These are phyloP conservation scores for Pythium rhizo-oryzae DNA, from an alignment of 352 stramenopile genomes.

Conservation along the genomic window DNA sequence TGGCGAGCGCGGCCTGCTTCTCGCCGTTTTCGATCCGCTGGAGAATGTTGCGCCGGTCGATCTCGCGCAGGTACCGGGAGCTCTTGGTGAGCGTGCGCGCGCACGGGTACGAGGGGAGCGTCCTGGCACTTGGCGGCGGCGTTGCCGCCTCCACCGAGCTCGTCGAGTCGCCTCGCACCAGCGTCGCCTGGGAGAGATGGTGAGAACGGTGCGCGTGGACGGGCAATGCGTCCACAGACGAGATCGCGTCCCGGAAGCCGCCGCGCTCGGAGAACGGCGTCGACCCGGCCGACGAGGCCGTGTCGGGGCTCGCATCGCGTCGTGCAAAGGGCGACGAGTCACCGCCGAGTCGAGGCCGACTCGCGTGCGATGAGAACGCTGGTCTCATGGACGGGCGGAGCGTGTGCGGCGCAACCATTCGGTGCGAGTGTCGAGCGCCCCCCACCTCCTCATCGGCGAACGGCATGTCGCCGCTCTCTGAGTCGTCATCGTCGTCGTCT, in stretches of 20 bases:
- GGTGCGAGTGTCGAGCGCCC: neutral
- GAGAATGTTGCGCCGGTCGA: conserved; percentile 62
- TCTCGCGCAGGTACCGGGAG: conserved; percentile 60
- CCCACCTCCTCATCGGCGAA: too few relatives aligned
- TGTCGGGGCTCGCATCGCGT: neutral
- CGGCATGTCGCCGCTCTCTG: too few relatives aligned
- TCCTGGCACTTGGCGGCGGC: neutral
- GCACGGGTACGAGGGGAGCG: neutral
- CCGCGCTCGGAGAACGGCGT: conserved; percentile 1
- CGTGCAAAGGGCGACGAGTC: neutral
- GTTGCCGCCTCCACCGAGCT: neutral
- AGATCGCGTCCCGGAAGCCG: too few relatives aligned
- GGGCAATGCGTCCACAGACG: neutral
- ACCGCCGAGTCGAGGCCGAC: too few relatives aligned
- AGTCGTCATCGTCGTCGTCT: neutral
- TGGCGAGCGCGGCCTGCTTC: conserved; percentile 59
- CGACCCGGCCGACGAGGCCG: neutral
- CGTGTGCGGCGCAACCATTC: too few relatives aligned
- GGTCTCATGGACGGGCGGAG: too few relatives aligned
- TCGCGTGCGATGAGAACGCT: too few relatives aligned
- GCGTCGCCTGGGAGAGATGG: neutral
- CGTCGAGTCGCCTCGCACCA: conserved; percentile 3
- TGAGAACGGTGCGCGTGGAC: neutral
- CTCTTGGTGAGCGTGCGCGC: conserved; percentile 30
- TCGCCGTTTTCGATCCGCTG: conserved; percentile 51